These are phyloP conservation scores for Ophiostoma triangulosporum DNA, from an alignment of 2,329 filamentous ascomycete genomes.

Conservation along the genomic window DNA sequence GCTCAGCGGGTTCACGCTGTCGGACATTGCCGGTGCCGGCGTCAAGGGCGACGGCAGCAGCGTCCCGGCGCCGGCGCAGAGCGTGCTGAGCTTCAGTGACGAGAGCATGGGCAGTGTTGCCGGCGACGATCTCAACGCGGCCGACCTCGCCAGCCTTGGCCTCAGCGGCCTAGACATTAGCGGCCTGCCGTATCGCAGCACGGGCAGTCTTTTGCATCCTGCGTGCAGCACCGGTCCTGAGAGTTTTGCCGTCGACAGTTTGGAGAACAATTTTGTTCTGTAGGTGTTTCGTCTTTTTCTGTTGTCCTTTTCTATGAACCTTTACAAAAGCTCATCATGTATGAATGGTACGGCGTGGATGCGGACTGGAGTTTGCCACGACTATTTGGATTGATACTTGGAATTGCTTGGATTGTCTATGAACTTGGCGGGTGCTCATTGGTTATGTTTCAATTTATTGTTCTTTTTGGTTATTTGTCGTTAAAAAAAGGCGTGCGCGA, in stretches of 20 bases:
- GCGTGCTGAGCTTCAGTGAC: conserved; percentile 42
- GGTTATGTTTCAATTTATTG: too few species aligned
- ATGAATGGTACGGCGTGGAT: background rate
- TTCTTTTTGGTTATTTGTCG: too few species aligned
- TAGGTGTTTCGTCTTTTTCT: conserved; percentile 16
- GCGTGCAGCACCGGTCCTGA: conserved; percentile 13
- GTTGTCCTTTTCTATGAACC: background rate
- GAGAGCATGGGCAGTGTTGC: conserved; percentile 40
- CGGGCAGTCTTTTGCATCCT: conserved; percentile 10
- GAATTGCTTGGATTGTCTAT: too few species aligned
- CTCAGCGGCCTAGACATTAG: conserved; percentile 26
- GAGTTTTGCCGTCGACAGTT: conserved; percentile 25
- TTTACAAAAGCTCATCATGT: background rate
- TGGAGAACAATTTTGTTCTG: conserved; percentile 25
- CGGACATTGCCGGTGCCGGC: conserved; percentile 24
- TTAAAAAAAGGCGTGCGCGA: background rate
- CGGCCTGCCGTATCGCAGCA: conserved; percentile 24
- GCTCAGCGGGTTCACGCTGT: conserved; percentile 35
- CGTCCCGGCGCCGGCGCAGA: conserved; percentile 31
- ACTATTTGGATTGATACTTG: background rate
- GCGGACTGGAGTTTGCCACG: background rate
- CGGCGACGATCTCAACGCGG: conserved; percentile 35
- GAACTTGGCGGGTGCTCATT: too few species aligned
- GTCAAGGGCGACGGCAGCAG: conserved; percentile 15
- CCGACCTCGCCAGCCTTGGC: conserved; percentile 31